Conservation (phyloP, 441 rosid genomes). For the Codiaeum variegatum region DNA sequence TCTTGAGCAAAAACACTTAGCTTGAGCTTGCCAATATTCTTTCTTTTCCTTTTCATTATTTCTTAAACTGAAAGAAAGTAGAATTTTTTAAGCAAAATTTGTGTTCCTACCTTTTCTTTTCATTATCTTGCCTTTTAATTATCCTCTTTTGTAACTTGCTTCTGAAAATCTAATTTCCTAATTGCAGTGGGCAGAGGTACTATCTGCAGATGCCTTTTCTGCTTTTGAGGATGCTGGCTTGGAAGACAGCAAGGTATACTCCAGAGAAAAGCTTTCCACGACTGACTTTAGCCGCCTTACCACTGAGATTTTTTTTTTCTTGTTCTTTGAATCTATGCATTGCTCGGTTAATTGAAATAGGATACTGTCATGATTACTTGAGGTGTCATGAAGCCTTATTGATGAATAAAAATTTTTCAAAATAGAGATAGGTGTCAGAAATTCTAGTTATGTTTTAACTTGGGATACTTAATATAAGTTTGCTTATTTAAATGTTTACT, state of each 20-base stretch:
- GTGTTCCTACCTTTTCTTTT: constrained; percentile 5
- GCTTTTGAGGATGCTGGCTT: constrained; percentile 95
- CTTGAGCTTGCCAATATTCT: neutral
- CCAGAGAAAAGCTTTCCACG: constrained; percentile 15
- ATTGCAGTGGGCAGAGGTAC: constrained; percentile 97
- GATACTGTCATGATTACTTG: neutral
- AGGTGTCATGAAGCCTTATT: neutral
- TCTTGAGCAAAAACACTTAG: neutral
- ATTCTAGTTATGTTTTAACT: neutral
- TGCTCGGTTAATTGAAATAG: neutral
- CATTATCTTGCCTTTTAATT: neutral
- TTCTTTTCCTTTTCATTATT: neutral
- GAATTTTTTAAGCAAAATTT: constrained; percentile 2
- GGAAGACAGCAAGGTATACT: constrained; percentile 58
- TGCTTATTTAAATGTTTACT: neutral
- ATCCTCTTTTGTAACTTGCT: constrained; percentile 5
- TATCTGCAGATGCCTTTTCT: constrained; percentile 99
- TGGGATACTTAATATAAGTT: neutral
- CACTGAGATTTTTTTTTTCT: constrained; percentile 1
- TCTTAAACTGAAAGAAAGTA: neutral
- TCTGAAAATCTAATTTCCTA: constrained; percentile 18
- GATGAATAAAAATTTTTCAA: neutral
- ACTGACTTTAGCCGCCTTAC: neutral
- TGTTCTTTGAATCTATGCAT: neutral
- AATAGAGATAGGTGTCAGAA: neutral